Percentiles rank a stretch among this genome's conserved stretches.
Evolutionary conservation across 495 filamentous ascomycete species (phyloP).

Genomic region (Bacidia gigantensis): DNA sequence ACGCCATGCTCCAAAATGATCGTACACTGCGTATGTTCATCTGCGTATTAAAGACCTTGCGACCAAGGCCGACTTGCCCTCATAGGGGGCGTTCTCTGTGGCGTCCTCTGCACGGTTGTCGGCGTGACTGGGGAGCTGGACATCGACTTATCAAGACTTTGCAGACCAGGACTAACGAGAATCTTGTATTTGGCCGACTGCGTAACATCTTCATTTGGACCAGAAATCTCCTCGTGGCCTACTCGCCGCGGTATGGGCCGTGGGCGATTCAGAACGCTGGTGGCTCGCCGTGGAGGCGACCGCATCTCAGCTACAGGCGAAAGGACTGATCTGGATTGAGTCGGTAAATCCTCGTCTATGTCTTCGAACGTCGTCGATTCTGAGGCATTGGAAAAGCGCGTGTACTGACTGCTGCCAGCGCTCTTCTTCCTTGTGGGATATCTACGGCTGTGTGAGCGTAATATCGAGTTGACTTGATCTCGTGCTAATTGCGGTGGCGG

Average conservation of each 20-base stretch:
- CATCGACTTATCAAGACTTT: constrained; percentile 8
- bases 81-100: background rate
- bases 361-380: constrained; percentile 16
- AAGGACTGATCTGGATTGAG: constrained; percentile 3
- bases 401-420: constrained; percentile 5
- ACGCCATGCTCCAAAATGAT: background rate
- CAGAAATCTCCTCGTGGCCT: constrained; percentile 8
- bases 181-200: constrained; percentile 15
- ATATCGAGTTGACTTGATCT: constrained; percentile 1
- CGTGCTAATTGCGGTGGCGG: constrained; percentile 3
- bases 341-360: constrained; percentile 13
- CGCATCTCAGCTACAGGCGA: constrained; percentile 13
- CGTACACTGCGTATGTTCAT: background rate
- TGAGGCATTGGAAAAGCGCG: constrained; percentile 11
- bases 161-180: constrained; percentile 13
- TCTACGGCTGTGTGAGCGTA: constrained; percentile 8
- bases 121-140: background rate
- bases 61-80: background rate
- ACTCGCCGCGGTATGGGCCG: constrained; percentile 2
- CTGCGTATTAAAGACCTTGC: background rate
- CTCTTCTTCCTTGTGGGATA: constrained; percentile 7
- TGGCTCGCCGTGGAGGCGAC: constrained; percentile 8
- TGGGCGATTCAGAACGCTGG: constrained; percentile 4
- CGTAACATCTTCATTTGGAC: background rate
- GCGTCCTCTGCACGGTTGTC: background rate